Base-by-base conservation (phyloP, 768 basidiomycete genomes). In the Erythrobasidium yunnanense region DNA sequence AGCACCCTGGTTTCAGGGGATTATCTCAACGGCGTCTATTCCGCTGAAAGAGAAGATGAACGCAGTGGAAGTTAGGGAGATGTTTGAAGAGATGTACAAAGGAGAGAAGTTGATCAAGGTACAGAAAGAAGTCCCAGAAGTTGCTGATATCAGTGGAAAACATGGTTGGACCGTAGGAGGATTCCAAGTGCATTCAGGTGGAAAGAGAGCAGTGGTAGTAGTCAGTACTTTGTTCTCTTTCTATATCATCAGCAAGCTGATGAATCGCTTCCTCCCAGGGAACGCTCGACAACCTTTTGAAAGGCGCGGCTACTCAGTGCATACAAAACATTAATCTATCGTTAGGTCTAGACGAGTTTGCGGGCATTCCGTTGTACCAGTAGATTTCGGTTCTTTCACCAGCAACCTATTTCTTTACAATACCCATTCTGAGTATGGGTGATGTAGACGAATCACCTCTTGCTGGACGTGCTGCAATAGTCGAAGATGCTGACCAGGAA, bases 251-350 rank as follows among this genome's bases (percentile, higher is more conserved):
- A 23, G 42, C 30, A 17, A 2, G 18, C 4, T 1, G 46, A 38
- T 20, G 8, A 17, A 45, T 20, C n/a, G 45, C 27, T 52, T 0
- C 1, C 20, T 51, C 5, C n/a, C 68, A 90, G 88, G 93, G 90
- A 53, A 91, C 91, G 0, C 77, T 99, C 72, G 95, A 99, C 75
- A 99, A 99, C 78, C 78, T 99, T 65, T 80, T 99, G 68, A 99
- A 99, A 77, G 95, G 95, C 5, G 95, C 95, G 54, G 95, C 95
- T 18, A 97, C 93, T n/a, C 95, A 99, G 76, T 96, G 93, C 76
- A 75, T 99, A 68, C 91, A 91, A 86, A 95, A 95, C 75, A 77
- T 95, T 74, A 95, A 93, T 78, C 80, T 93, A 55, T 85, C 88
- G 1, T 81, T 95, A 33, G 90, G 90, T 6, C 87, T 85, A 69